Conservation (phyloP, 306 rosid species). For the Cotoneaster glaucophyllus region DNA sequence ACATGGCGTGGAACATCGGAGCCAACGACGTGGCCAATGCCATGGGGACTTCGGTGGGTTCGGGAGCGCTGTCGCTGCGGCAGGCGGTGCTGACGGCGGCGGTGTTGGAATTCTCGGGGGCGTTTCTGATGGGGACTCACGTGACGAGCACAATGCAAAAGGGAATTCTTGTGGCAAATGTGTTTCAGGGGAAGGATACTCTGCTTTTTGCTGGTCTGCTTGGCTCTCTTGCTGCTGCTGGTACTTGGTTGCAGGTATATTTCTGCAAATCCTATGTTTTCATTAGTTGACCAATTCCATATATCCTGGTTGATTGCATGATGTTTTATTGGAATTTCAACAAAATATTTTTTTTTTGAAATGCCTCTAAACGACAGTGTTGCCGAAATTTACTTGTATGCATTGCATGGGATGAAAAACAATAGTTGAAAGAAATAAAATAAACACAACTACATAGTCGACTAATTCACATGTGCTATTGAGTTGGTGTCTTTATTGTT, state of each 20-base stretch:
- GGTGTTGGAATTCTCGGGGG: constrained; percentile 84
- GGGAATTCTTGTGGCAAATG: constrained; percentile 72
- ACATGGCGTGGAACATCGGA: constrained; percentile 99
- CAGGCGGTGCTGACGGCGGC: constrained; percentile 89
- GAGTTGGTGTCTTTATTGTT: not conserved
- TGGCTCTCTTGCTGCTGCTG: constrained; percentile 97
- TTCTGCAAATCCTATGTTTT: not conserved
- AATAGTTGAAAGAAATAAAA: no score
- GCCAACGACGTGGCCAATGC: constrained; percentile 99
- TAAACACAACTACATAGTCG: no score
- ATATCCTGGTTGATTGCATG: no score
- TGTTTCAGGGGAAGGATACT: constrained; percentile 70
- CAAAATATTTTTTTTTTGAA: no score
- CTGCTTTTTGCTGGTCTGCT: constrained; percentile 78
- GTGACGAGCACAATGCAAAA: constrained; percentile 96
- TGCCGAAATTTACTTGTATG: no score
- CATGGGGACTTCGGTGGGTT: constrained; percentile 97
- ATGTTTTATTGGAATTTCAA: not conserved
- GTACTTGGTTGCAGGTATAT: constrained; percentile 93
- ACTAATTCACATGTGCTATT: no score
- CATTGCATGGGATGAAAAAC: no score
- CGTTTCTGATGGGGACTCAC: constrained; percentile 79
- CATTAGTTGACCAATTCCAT: no score
- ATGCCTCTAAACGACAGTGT: no score
- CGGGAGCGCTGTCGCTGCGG: constrained; percentile 76